Conservation (phyloP, 1,284 basidiomycete species). For the Fomitopsis pinicola region DNA sequence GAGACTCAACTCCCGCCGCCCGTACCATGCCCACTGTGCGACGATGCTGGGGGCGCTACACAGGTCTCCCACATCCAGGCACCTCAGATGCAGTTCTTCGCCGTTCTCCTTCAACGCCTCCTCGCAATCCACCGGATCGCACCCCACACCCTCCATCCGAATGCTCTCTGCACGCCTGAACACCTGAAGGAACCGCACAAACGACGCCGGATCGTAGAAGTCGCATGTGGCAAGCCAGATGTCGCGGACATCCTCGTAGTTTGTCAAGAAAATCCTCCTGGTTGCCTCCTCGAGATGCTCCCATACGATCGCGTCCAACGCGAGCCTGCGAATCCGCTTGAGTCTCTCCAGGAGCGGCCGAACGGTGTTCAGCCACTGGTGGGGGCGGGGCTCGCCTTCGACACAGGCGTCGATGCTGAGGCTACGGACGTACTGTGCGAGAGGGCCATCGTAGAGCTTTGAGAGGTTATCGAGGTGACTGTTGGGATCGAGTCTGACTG, state of each 20-base stretch:
- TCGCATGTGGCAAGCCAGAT: constrained; percentile 8
- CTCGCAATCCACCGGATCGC: not conserved
- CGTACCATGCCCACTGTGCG: constrained; percentile 5
- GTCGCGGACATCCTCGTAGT: constrained; percentile 2
- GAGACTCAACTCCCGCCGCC: not conserved
- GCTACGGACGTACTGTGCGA: constrained; percentile 6
- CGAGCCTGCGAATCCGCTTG: constrained; percentile 1
- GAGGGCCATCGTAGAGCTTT: constrained; percentile 4
- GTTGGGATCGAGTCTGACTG: constrained; percentile 3
- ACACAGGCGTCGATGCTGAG: constrained; percentile 10
- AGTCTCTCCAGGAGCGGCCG: not conserved
- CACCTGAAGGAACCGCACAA: constrained; percentile 6
- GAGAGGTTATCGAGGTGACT: constrained; percentile 4
- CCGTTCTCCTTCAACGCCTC: not conserved
- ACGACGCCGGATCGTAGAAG: not conserved
- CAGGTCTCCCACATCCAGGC: constrained; percentile 8
- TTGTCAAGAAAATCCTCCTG: not conserved
- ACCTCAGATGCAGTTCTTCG: not conserved
- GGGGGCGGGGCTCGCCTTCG: constrained; percentile 3
- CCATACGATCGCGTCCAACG: constrained; percentile 7
- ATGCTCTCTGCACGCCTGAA: not conserved
- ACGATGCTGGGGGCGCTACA: constrained; percentile 5
- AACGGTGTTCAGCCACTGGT: constrained; percentile 4
- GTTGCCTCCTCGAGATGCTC: constrained; percentile 3
- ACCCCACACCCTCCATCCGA: constrained; percentile 6